Conservation (phyloP, 2,329 filamentous ascomycete species). For the Phoma sp. region DNA sequence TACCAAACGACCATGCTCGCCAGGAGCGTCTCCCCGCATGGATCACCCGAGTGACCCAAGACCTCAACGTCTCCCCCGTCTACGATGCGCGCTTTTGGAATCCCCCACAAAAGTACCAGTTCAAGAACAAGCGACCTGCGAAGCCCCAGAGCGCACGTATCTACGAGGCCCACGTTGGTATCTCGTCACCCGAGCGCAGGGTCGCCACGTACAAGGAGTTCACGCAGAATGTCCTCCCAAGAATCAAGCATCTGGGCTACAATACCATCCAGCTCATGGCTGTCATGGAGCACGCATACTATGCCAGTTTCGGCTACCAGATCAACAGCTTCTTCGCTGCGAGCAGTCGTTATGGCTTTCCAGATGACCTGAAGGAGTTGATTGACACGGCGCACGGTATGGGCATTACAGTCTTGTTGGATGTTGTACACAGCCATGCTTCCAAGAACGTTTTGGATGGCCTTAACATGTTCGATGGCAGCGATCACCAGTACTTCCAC, state of each 20-base stretch:
- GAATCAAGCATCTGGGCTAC: conserved; percentile 89
- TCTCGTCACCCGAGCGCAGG: conserved; percentile 86
- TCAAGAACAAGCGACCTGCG: conserved; percentile 81
- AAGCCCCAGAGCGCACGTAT: conserved; percentile 88
- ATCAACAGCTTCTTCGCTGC: conserved; percentile 99
- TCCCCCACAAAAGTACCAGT: conserved; percentile 81
- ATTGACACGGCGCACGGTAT: conserved; percentile 93
- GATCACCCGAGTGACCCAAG: conserved; percentile 97
- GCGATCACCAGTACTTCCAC: conserved; percentile 96
- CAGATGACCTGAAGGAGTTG: conserved; percentile 94
- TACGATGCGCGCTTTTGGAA: conserved; percentile 99
- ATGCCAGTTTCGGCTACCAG: conserved; percentile 98
- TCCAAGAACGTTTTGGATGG: conserved; percentile 97
- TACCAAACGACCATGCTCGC: conserved; percentile 74
- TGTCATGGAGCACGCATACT: conserved; percentile 99
- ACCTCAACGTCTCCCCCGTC: conserved; percentile 83
- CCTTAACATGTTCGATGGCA: conserved; percentile 93
- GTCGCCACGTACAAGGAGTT: conserved; percentile 98
- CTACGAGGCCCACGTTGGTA: conserved; percentile 98
- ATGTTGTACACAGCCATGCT: conserved; percentile 96
- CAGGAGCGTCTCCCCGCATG: conserved; percentile 91
- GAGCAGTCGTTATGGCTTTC: conserved; percentile 90
- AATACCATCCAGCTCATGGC: conserved; percentile 99
- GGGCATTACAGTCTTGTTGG: conserved; percentile 88
- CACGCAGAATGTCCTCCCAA: conserved; percentile 86